Evolutionary conservation across 208 protist genomes (phyloP).

Genomic region (Giardia duodenalis): DNA sequence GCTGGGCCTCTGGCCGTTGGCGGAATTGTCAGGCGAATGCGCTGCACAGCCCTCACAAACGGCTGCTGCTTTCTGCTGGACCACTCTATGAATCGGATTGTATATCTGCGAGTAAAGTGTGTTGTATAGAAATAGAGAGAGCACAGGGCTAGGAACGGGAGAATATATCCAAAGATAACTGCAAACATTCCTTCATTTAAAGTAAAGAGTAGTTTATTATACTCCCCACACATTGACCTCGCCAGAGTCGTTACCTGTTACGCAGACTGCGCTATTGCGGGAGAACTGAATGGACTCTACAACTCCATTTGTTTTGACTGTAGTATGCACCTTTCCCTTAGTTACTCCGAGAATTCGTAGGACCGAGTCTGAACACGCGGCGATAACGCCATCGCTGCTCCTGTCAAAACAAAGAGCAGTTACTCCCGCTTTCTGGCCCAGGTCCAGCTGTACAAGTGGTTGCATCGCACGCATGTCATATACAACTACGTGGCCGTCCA

Average conservation of each 20-base stretch:
- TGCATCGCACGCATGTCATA: background rate
- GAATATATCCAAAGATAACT: too few species aligned
- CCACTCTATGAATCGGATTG: too few species aligned
- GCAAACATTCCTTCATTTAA: too few species aligned
- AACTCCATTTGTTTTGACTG: background rate
- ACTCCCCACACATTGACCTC: background rate
- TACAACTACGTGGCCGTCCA: background rate
- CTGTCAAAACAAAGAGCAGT: background rate
- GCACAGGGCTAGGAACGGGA: too few species aligned
- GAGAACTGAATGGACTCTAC: background rate
- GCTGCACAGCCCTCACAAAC: too few species aligned
- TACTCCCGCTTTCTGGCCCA: background rate
- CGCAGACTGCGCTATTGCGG: background rate
- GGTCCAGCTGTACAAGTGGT: background rate
- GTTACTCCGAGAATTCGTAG: background rate
- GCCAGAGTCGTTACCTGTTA: background rate
- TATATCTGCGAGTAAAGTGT: too few species aligned
- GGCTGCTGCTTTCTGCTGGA: too few species aligned
- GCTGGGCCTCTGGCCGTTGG: too few species aligned
- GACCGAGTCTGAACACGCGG: background rate
- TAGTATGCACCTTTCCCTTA: background rate
- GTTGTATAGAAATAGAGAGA: too few species aligned
- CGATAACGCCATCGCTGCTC: background rate
- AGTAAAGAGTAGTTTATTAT: background rate
- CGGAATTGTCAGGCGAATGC: too few species aligned